A percentile compares a stretch with the other conserved stretches of the same genome.
These are phyloP conservation scores for Akanthomyces uredinophilus DNA, from an alignment of 2,329 filamentous ascomycete species.

Conservation along the genomic window DNA sequence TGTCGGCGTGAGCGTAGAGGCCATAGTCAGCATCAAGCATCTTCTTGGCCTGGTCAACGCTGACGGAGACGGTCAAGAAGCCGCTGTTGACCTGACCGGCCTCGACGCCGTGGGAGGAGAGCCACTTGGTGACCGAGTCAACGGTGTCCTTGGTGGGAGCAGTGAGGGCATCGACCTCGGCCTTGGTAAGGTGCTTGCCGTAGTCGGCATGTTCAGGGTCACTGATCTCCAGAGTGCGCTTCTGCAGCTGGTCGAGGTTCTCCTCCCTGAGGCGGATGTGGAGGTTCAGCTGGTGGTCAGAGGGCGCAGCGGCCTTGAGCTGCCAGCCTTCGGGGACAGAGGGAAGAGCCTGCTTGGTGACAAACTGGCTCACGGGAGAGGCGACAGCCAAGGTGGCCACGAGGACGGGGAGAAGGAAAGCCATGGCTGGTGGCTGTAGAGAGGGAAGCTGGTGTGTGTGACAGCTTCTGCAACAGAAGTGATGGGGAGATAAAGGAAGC, in stretches of 20 bases:
- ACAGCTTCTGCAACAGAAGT: not conserved
- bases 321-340: conserved; percentile 9
- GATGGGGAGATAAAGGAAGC: not conserved
- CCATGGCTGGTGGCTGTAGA: not conserved
- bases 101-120: conserved; percentile 11
- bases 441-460: not conserved
- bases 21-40: conserved; percentile 13
- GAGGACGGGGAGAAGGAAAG: conserved; percentile 12
- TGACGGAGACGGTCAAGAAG: not conserved
- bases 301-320: conserved; percentile 4
- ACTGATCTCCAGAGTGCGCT: conserved; percentile 13
- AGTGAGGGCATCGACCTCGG: conserved; percentile 15
- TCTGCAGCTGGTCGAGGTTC: conserved; percentile 14
- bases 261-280: conserved; percentile 15
- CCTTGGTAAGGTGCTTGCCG: conserved; percentile 17
- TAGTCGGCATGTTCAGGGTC: conserved; percentile 14
- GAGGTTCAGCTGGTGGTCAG: conserved; percentile 6
- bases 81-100: conserved; percentile 11
- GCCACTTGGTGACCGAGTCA: conserved; percentile 14
- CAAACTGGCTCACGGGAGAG: conserved; percentile 10
- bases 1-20: conserved; percentile 5
- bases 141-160: conserved; percentile 13
- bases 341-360: conserved; percentile 13
- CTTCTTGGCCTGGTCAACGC: conserved; percentile 10
- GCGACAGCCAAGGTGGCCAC: conserved; percentile 14